Conservation (phyloP, 2,329 filamentous ascomycete genomes). For the Alternaria novae-zelandiae region DNA sequence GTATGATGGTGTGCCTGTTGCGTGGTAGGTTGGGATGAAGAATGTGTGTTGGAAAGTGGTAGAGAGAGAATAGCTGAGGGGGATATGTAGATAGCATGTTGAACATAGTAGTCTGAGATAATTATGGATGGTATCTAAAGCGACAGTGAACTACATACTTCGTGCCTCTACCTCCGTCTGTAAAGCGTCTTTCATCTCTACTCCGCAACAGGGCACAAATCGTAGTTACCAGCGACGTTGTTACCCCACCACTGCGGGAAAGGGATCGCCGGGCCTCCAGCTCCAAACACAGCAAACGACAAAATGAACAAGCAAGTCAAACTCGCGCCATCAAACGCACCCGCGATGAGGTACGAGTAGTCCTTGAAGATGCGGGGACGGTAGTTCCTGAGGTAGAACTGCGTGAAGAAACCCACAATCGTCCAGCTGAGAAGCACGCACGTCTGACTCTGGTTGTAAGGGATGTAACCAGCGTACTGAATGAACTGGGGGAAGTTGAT, state of each 20-base stretch:
- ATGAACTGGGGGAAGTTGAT: conserved; percentile 24
- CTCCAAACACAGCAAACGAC: conserved; percentile 22
- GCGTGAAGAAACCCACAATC: conserved; percentile 19
- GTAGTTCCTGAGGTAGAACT: conserved; percentile 24
- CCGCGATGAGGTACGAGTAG: conserved; percentile 22
- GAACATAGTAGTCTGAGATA: background rate
- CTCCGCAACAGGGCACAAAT: conserved; percentile 17
- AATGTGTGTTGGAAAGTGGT: background rate
- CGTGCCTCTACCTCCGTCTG: background rate
- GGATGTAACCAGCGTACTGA: conserved; percentile 20
- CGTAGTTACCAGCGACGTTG: conserved; percentile 20
- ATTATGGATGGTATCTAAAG: background rate
- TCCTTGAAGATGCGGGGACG: conserved; percentile 24
- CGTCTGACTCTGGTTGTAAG: conserved; percentile 21
- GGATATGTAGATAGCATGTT: background rate
- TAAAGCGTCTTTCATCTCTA: background rate
- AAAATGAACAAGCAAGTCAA: conserved; percentile 20
- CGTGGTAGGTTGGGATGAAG: conserved; percentile 32
- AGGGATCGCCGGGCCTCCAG: conserved; percentile 12
- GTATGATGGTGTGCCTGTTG: conserved; percentile 45
- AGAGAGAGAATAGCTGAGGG: no score
- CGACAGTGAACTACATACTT: background rate
- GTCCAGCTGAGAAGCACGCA: conserved; percentile 22
- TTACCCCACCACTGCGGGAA: conserved; percentile 25
- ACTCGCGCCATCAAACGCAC: conserved; percentile 21